Evolutionary conservation across 768 basidiomycete genomes (phyloP).

Genomic region (Suillus occidentalis): DNA sequence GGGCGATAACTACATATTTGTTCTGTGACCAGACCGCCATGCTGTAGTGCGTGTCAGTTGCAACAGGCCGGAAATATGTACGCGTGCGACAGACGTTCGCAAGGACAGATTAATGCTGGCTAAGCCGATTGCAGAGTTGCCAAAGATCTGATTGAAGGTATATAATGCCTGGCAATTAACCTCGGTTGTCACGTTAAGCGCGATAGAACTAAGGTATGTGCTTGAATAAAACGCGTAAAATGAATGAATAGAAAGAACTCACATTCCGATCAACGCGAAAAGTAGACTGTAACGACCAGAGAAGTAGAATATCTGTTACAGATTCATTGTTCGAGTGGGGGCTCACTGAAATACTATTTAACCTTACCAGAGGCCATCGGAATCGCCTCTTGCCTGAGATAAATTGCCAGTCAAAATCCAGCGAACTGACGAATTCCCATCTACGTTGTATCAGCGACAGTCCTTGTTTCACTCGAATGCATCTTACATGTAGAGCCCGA

Average conservation of each 20-base stretch:
- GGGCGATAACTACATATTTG: conserved; percentile 49
- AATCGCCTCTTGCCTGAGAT: conserved; percentile 56
- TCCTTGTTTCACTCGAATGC: background rate
- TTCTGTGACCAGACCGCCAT: conserved; percentile 72
- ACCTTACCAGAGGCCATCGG: conserved; percentile 64
- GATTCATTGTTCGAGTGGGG: conserved; percentile 1
- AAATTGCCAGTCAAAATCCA: conserved; percentile 66
- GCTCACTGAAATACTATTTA: background rate
- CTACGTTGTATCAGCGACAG: conserved; percentile 33
- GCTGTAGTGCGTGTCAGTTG: conserved; percentile 31
- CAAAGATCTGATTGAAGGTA: conserved; percentile 65
- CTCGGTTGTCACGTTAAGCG: conserved; percentile 57
- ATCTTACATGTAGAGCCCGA: conserved; percentile 60
- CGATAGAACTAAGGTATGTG: conserved; percentile 43
- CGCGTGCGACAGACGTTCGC: conserved; percentile 50
- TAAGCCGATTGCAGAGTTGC: conserved; percentile 66
- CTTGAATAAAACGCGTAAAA: conserved; percentile 1
- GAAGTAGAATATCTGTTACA: conserved; percentile 62
- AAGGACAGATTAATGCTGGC: conserved; percentile 72
- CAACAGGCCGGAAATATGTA: background rate
- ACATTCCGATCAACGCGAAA: conserved; percentile 71
- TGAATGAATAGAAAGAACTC: conserved; percentile 24
- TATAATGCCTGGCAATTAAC: conserved; percentile 69
- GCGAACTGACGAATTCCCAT: conserved; percentile 66
- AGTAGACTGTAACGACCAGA: conserved; percentile 65